These are phyloP conservation scores for Aureobasidium sp. DNA, from an alignment of 2,329 filamentous ascomycete genomes.

Conservation along the genomic window DNA sequence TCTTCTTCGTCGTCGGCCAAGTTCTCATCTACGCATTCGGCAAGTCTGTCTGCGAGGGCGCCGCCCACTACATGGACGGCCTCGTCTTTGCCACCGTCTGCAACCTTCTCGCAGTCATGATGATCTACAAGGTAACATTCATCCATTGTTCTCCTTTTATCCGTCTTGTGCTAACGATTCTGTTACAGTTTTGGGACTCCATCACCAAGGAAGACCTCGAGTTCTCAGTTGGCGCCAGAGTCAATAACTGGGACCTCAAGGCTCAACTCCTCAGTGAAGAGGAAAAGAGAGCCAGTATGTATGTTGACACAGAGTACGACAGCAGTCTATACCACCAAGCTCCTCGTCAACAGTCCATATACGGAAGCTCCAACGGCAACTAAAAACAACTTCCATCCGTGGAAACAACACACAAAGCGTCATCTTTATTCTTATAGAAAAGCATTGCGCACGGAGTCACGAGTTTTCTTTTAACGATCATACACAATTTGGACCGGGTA, in stretches of 20 bases:
- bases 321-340: constrained; percentile 38
- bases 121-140: constrained; percentile 83
- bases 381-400: background rate
- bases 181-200: constrained; percentile 85
- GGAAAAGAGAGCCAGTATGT: constrained; percentile 66
- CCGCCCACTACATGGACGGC: constrained; percentile 89
- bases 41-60: constrained; percentile 70
- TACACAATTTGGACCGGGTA: background rate
- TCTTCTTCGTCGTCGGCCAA: constrained; percentile 89
- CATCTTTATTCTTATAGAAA: background rate
- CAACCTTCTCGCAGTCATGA: constrained; percentile 95
- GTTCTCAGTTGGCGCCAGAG: constrained; percentile 90
- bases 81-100: constrained; percentile 90
- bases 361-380: constrained; percentile 11
- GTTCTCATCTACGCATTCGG: constrained; percentile 89
- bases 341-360: constrained; percentile 19
- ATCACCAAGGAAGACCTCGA: constrained; percentile 98
- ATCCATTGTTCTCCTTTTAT: background rate
- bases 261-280: constrained; percentile 71
- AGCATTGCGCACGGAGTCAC: constrained; percentile 3
- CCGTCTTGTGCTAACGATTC: background rate
- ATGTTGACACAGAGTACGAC: constrained; percentile 60
- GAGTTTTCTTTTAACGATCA: constrained; percentile 4
- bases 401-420: background rate
- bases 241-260: constrained; percentile 98